These are phyloP conservation scores for Jimgerdemannia lactiflua DNA, from an alignment of 192 early-diverging fungal genomes.

Conservation along the genomic window DNA sequence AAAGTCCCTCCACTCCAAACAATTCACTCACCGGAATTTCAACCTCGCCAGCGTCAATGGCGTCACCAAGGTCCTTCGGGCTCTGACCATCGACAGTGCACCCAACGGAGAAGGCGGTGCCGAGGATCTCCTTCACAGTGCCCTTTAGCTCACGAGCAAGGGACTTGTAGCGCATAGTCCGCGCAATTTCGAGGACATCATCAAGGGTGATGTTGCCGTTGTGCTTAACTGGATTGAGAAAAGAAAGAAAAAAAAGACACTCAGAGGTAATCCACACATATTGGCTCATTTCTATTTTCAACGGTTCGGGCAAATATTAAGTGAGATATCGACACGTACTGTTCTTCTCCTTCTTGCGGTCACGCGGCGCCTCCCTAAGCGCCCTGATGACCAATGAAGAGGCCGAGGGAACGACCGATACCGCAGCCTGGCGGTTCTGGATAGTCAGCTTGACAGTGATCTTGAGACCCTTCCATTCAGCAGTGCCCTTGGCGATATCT, in stretches of 20 bases:
- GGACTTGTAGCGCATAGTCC: constrained; percentile 95
- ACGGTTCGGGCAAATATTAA: too few relatives aligned
- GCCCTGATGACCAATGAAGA: constrained; percentile 96
- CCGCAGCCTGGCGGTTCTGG: constrained; percentile 99
- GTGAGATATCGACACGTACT: constrained; percentile 27
- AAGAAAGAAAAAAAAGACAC: too few relatives aligned
- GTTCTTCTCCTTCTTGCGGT: constrained; percentile 99
- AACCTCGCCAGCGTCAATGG: constrained; percentile 86
- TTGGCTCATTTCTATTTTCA: too few relatives aligned
- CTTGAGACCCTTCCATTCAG: constrained; percentile 98
- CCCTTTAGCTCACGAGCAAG: constrained; percentile 90
- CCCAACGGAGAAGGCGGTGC: constrained; percentile 91
- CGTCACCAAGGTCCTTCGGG: constrained; percentile 82
- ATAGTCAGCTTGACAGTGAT: constrained; percentile 98
- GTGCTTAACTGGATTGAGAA: constrained; percentile 93
- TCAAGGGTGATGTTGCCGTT: constrained; percentile 93
- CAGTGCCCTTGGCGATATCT: constrained; percentile 99
- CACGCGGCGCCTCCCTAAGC: constrained; percentile 95
- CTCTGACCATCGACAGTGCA: constrained; percentile 98
- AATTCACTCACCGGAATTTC: constrained; percentile 61
- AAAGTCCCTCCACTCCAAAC: too few relatives aligned
- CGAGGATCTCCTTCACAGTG: constrained; percentile 96
- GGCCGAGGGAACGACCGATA: constrained; percentile 95
- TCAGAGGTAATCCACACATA: too few relatives aligned
- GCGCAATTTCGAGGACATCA: constrained; percentile 94